Base-by-base conservation (phyloP, 139 green algal genomes). In the Asterochloris erici region DNA sequence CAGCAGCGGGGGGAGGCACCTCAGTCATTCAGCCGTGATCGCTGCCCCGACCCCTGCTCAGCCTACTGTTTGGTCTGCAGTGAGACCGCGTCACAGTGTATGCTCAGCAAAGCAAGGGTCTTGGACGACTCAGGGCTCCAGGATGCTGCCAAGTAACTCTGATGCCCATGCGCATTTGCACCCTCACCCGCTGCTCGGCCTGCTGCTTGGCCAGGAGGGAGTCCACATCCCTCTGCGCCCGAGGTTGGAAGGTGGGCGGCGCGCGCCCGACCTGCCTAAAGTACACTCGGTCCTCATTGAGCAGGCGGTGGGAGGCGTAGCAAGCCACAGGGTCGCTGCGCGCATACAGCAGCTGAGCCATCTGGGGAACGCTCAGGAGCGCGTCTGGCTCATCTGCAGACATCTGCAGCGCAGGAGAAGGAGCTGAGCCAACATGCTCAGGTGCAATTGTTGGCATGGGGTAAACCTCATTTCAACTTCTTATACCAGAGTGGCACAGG, bases 261-360 rank as follows among this genome's bases (percentile, higher is more conserved):
- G 54, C 9, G 27, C 69, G 66, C 13, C 84, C 27, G 66, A 84
- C 85, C 85, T 89, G 90, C 78, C 93, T 94, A 86, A 96, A 96
- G 86, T 87, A 96, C 16, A 90, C 78, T 16, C 79, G 73, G 85
- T 96, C 92, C 15, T 85, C 54, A 9, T 71, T 78, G 76, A 96
- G 86, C 81, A 95, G 83, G 62, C 83, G 82, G 73, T 91, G 89
- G n/a, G 91, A 86, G 28, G 88, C 86, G 71, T 87, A 91, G 54
- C 84, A 84, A 12, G 63, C 14, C 21, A 82, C 64, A 0, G 86
- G 68, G 1, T 14, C 64, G 10, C 27, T 64, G 12, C 71, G 63
- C 4, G 79, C 79, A 80, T 87, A 88, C 64, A 88, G 82, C 71
- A 88, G 77, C 61, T 87, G 74, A 12, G 87, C 82, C 87, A 90